Conservation (phyloP, 2,329 filamentous ascomycete species). For the Metarhizium guizhouense region DNA sequence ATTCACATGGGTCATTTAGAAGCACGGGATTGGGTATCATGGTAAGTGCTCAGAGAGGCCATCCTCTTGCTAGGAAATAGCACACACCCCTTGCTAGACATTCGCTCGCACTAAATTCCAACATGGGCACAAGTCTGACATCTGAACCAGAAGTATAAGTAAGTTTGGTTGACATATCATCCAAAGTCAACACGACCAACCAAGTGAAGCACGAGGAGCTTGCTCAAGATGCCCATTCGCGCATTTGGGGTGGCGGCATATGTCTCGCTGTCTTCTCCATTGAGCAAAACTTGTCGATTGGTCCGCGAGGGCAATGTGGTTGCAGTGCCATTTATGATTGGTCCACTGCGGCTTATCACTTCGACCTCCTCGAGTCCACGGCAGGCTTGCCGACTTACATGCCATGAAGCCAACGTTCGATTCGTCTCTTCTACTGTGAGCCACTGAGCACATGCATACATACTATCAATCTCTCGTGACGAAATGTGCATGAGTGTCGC, state of each 20-base stretch:
- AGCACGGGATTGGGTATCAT: too few relatives aligned
- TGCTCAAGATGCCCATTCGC: not conserved
- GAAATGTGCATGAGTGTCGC: too few relatives aligned
- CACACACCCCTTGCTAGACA: too few relatives aligned
- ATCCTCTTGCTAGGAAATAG: too few relatives aligned
- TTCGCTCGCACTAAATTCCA: too few relatives aligned
- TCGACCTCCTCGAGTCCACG: not conserved
- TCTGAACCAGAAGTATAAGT: not conserved
- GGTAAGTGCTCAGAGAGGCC: too few relatives aligned
- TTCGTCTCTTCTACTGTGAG: too few relatives aligned
- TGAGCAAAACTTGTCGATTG: slow-evolving; percentile 4
- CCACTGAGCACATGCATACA: too few relatives aligned
- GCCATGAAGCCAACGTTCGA: not conserved
- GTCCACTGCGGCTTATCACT: not conserved
- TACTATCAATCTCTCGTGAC: too few relatives aligned
- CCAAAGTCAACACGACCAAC: not conserved
- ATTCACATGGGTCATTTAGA: too few relatives aligned
- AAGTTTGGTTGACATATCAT: not conserved
- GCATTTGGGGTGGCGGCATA: not conserved
- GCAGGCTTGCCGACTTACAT: too few relatives aligned
- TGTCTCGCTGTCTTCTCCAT: not conserved
- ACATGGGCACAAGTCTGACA: too few relatives aligned
- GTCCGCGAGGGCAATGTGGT: slow-evolving; percentile 7
- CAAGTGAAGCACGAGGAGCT: not conserved
- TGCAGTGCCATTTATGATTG: slow-evolving; percentile 6